Percentiles rank a stretch among this genome's conserved stretches.
Evolutionary conservation across 2,329 filamentous ascomycete species (phyloP).

Genomic region (Ceratocystis lukuohia): DNA sequence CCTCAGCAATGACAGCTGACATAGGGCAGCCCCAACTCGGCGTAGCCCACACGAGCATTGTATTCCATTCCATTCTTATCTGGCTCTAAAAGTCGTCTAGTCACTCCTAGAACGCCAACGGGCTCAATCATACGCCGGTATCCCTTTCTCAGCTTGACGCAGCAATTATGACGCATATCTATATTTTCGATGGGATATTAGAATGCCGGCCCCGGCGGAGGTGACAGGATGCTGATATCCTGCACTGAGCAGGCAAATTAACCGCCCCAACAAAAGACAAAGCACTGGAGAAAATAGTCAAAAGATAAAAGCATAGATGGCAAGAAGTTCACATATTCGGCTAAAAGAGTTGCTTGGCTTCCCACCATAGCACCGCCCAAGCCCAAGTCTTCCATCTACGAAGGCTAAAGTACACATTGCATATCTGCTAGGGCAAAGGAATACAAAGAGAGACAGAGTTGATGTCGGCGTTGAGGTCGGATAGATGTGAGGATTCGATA

Average conservation of each 20-base stretch:
- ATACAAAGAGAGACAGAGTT: conserved; percentile 25
- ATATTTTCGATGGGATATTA: no score
- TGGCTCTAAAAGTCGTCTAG: no score
- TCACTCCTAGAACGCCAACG: background rate
- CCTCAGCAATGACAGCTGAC: background rate
- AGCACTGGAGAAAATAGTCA: background rate
- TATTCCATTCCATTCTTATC: background rate
- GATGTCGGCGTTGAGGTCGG: conserved; percentile 10
- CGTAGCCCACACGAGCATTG: background rate
- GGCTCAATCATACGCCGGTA: background rate
- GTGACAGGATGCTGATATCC: background rate
- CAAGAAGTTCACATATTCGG: conserved; percentile 14
- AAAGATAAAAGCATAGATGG: background rate
- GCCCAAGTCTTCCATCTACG: conserved; percentile 46
- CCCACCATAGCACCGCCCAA: conserved; percentile 18
- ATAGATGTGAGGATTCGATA: background rate
- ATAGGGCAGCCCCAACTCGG: background rate
- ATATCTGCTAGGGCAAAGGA: conserved; percentile 27
- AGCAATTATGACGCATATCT: background rate
- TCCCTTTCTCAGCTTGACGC: background rate
- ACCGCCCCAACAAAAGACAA: background rate
- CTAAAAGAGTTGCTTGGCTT: conserved; percentile 8
- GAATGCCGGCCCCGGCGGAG: background rate
- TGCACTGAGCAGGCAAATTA: background rate
- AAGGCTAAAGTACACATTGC: conserved; percentile 36